phyloP scores from a whole-genome alignment of 2,329 filamentous ascomycete genomes.

The Pyricularia pennisetigena region DNA sequence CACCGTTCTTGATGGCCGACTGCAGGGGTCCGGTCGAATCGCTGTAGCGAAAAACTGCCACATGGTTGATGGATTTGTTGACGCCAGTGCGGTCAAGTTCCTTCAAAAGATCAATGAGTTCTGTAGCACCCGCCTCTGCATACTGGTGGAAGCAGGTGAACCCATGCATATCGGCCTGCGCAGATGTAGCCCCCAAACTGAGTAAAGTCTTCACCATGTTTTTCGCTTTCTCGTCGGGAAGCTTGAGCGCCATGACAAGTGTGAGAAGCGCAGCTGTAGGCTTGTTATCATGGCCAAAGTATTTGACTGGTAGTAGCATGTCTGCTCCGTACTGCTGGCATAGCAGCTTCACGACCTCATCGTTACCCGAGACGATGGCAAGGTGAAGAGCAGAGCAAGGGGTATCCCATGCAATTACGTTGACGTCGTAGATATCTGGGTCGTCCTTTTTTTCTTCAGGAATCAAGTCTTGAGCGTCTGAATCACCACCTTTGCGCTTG shows the following conservation, averaged over 20 bases:
- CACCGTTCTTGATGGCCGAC: slow-evolving; percentile 43
- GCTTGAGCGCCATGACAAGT: slow-evolving; percentile 54
- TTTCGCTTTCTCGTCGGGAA: slow-evolving; percentile 53
- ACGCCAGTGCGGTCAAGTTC: slow-evolving; percentile 50
- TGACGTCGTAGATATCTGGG: slow-evolving; percentile 71
- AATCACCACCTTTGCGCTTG: slow-evolving; percentile 17
- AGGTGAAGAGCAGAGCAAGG: slow-evolving; percentile 67
- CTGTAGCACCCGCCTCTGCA: slow-evolving; percentile 37
- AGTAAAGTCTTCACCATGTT: slow-evolving; percentile 57
- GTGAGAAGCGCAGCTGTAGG: slow-evolving; percentile 56
- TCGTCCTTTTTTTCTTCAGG: slow-evolving; percentile 52
- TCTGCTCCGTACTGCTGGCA: slow-evolving; percentile 70
- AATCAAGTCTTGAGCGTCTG: slow-evolving; percentile 28
- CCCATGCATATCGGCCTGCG: slow-evolving; percentile 59
- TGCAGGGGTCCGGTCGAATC: slow-evolving; percentile 31
- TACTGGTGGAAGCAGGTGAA: slow-evolving; percentile 59
- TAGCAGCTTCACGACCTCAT: slow-evolving; percentile 57
- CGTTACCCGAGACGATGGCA: slow-evolving; percentile 65
- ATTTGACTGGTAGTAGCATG: slow-evolving; percentile 63
- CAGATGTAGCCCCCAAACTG: slow-evolving; percentile 59
- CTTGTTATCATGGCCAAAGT: slow-evolving; percentile 36
- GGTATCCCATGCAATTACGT: slow-evolving; percentile 71
- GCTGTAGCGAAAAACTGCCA: slow-evolving; percentile 30
- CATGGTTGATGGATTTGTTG: slow-evolving; percentile 56
- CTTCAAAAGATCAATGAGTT: slow-evolving; percentile 38